Conservation (phyloP, 1,284 basidiomycete species). For the Phellopilus nigrolimitatus region DNA sequence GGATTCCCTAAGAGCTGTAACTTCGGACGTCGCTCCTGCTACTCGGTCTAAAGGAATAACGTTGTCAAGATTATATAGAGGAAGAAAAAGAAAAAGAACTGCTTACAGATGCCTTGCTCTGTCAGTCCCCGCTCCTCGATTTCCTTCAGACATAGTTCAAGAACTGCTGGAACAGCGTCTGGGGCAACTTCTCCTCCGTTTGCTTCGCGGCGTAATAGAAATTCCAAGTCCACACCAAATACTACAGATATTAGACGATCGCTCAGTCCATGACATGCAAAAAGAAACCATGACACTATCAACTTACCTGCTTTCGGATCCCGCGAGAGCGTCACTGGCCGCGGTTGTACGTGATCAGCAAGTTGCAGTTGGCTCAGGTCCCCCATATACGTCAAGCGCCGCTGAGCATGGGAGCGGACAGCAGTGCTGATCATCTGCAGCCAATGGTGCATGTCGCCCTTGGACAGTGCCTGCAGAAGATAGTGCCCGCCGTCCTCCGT, state of each 20-base stretch:
- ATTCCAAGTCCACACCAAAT: constrained; percentile 70
- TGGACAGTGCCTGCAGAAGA: constrained; percentile 65
- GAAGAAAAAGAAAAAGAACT: background rate
- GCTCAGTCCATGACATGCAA: background rate
- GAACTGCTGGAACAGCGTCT: constrained; percentile 58
- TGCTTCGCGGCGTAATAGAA: constrained; percentile 62
- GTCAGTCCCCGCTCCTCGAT: constrained; percentile 70
- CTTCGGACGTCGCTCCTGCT: constrained; percentile 69
- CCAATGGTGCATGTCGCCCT: constrained; percentile 70
- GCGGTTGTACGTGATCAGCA: constrained; percentile 60
- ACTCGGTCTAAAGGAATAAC: constrained; percentile 61
- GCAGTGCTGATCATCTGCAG: constrained; percentile 65
- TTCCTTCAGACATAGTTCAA: constrained; percentile 61
- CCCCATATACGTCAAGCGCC: constrained; percentile 76
- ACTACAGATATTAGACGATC: too few species aligned
- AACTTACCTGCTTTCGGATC: constrained; percentile 63
- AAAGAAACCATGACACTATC: background rate
- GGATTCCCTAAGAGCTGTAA: constrained; percentile 62
- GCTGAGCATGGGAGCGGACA: constrained; percentile 65
- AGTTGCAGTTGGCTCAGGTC: constrained; percentile 64
- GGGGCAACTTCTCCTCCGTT: constrained; percentile 41
- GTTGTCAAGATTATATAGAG: constrained; percentile 5
- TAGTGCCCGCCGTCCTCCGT: constrained; percentile 84
- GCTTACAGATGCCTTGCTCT: constrained; percentile 79
- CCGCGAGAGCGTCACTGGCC: constrained; percentile 35